phyloP scores from a whole-genome alignment of 2,329 filamentous ascomycete genomes.

The Aureobasidium sp. region DNA sequence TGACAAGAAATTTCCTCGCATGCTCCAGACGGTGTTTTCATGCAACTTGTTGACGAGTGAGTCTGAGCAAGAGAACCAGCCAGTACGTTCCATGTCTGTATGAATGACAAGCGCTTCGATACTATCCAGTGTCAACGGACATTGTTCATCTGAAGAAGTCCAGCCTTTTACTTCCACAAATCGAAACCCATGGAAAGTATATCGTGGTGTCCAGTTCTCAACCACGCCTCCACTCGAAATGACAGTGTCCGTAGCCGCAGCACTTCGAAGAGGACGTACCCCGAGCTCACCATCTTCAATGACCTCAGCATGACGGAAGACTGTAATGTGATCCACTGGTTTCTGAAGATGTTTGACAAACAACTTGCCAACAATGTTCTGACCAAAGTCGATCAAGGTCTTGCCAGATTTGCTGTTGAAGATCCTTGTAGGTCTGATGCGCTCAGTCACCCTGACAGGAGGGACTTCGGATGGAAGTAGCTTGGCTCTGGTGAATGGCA shows the following conservation, averaged over 20 bases:
- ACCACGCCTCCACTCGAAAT: constrained; percentile 27
- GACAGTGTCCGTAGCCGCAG: constrained; percentile 38
- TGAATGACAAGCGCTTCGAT: constrained; percentile 41
- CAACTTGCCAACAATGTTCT: constrained; percentile 51
- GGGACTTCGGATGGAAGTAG: constrained; percentile 39
- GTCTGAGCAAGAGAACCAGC: constrained; percentile 48
- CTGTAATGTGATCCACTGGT: constrained; percentile 36
- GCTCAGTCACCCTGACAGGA: constrained; percentile 37
- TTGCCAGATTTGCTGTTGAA: constrained; percentile 38
- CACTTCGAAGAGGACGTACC: constrained; percentile 38
- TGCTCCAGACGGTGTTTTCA: constrained; percentile 49
- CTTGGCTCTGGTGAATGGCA: constrained; percentile 27
- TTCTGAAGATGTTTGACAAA: constrained; percentile 33
- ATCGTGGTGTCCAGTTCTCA: constrained; percentile 39
- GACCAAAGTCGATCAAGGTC: constrained; percentile 50
- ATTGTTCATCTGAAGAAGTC: constrained; percentile 25
- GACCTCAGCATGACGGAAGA: constrained; percentile 49
- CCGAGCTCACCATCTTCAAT: constrained; percentile 43
- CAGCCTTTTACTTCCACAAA: constrained; percentile 46
- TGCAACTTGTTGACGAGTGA: constrained; percentile 48
- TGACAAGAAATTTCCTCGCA: constrained; percentile 53
- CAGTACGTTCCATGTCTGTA: constrained; percentile 46
- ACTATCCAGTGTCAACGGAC: constrained; percentile 18
- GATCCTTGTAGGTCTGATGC: constrained; percentile 24
- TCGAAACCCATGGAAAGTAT: constrained; percentile 50